phyloP scores from a whole-genome alignment of 768 basidiomycete genomes.

The Antrodiella citrinella region DNA sequence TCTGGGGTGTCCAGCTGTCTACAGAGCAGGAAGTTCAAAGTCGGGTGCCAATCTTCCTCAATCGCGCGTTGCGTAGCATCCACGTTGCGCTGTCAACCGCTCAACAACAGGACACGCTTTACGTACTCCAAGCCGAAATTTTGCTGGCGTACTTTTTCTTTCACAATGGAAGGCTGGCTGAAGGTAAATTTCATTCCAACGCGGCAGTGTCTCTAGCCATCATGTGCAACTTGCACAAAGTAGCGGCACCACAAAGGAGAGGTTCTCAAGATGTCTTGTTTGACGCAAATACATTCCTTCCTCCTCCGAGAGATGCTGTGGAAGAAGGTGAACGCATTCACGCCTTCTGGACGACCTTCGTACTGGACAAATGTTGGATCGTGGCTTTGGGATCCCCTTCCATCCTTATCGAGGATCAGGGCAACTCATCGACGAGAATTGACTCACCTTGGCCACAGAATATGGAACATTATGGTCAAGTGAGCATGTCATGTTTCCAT shows the following conservation, averaged over 20 bases:
- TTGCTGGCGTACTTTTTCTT: constrained; percentile 12
- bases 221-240: constrained; percentile 38
- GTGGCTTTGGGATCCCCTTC: constrained; percentile 23
- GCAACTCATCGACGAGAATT: constrained; percentile 20
- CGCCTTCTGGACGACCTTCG: constrained; percentile 31
- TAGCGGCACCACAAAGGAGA: background rate
- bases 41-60: constrained; percentile 24
- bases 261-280: background rate
- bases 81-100: constrained; percentile 38
- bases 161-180: constrained; percentile 5
- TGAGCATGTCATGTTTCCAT: too few species aligned
- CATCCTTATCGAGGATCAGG: constrained; percentile 21
- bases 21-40: constrained; percentile 24
- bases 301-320: constrained; percentile 19
- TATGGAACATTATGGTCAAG: constrained; percentile 12
- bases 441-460: constrained; percentile 36
- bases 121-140: constrained; percentile 10
- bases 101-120: constrained; percentile 6
- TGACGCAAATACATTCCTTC: constrained; percentile 8
- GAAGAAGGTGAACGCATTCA: constrained; percentile 31
- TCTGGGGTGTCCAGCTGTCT: constrained; percentile 48
- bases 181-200: constrained; percentile 12
- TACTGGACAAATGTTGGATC: constrained; percentile 26
- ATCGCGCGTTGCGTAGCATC: constrained; percentile 37
- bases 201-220: constrained; percentile 28